Evolutionary conservation across 306 rosid genomes (phyloP).

Genomic region (Lotus japonicus): DNA sequence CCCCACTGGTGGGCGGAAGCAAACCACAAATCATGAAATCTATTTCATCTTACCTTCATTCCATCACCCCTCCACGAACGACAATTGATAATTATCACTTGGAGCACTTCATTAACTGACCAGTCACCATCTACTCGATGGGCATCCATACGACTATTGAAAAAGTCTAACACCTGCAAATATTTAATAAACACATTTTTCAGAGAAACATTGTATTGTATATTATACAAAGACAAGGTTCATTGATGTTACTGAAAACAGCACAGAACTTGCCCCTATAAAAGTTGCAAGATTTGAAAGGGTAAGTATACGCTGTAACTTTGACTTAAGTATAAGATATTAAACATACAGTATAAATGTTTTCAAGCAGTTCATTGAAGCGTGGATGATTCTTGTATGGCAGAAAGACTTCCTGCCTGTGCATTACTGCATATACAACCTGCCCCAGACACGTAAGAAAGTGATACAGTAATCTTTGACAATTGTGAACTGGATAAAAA

Average conservation of each 20-base stretch:
- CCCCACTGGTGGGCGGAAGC: background rate
- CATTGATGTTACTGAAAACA: background rate
- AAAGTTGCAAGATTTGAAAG: slow-evolving; percentile 7
- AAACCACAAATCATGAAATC: background rate
- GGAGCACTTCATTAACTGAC: slow-evolving; percentile 90
- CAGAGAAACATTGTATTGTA: background rate
- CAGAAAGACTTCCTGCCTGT: slow-evolving; percentile 96
- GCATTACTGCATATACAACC: slow-evolving; percentile 95
- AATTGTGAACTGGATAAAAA: slow-evolving; percentile 11
- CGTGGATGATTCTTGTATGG: slow-evolving; percentile 96
- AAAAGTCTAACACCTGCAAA: slow-evolving; percentile 88
- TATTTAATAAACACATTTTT: slow-evolving; percentile 7
- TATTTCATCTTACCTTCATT: slow-evolving; percentile 64
- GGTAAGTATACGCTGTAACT: background rate
- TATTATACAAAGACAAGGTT: background rate
- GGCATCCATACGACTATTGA: slow-evolving; percentile 95
- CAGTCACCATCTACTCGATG: slow-evolving; percentile 75
- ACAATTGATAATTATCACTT: slow-evolving; percentile 78
- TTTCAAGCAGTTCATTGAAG: slow-evolving; percentile 88
- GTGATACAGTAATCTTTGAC: background rate
- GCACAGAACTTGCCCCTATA: slow-evolving; percentile 11
- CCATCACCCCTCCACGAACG: slow-evolving; percentile 99
- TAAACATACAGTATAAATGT: slow-evolving; percentile 71
- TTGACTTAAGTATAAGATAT: background rate
- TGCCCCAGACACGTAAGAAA: slow-evolving; percentile 31